Evolutionary conservation across 345 rosid genomes (phyloP).

Genomic region (Ricinus communis): DNA sequence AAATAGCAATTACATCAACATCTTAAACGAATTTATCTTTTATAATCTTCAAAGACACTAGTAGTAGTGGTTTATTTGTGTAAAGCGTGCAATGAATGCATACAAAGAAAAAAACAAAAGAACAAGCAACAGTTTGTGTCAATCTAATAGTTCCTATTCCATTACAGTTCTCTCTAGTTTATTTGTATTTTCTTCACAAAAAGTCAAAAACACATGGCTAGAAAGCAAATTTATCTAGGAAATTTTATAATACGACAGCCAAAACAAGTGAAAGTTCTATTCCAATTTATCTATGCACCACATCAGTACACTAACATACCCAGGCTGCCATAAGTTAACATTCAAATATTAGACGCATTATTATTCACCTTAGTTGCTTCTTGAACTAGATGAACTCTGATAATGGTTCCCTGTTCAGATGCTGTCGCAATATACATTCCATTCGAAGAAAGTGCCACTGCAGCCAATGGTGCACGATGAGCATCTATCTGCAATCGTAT

Average conservation of each 20-base stretch:
- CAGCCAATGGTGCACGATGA: conserved; percentile 81
- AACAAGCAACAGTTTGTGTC: not conserved
- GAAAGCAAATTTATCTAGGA: not conserved
- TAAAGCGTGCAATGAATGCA: too few relatives aligned
- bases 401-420: conserved; percentile 89
- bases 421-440: conserved; percentile 92
- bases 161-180: not conserved
- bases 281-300: not conserved
- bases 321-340: conserved; percentile 9
- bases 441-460: conserved; percentile 67
- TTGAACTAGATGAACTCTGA: conserved; percentile 78
- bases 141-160: not conserved
- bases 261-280: not conserved
- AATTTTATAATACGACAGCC: not conserved
- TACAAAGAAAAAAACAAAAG: not conserved
- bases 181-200: not conserved
- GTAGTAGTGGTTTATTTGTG: too few relatives aligned
- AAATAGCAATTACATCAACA: not conserved
- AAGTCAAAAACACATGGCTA: not conserved
- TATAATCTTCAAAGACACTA: not conserved
- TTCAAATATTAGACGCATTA: conserved; percentile 4
- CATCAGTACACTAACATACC: not conserved
- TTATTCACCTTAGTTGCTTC: conserved; percentile 80
- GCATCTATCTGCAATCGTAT: conserved; percentile 76
- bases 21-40: not conserved